These are phyloP conservation scores for Populus davidiana DNA, from an alignment of 345 rosid genomes.

Conservation along the genomic window DNA sequence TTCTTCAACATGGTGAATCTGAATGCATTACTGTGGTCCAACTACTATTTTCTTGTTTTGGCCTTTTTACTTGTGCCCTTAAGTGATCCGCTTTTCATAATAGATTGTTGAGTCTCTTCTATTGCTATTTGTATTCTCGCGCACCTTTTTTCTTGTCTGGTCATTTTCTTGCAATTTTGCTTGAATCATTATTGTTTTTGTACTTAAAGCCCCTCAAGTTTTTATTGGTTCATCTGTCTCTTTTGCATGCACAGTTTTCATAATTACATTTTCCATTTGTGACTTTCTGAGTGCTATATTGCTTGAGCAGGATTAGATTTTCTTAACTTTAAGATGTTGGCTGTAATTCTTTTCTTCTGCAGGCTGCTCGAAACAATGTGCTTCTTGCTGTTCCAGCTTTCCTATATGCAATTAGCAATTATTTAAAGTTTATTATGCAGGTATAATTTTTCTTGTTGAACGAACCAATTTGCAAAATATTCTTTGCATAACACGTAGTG, in stretches of 20 bases:
- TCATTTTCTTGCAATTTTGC: not conserved
- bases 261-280: not conserved
- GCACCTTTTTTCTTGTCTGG: not conserved
- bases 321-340: not conserved
- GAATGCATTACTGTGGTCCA: not conserved
- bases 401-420: constrained; percentile 88
- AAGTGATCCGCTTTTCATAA: not conserved
- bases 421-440: constrained; percentile 97
- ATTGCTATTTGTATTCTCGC: too few relatives aligned
- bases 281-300: not conserved
- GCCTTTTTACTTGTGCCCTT: not conserved
- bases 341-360: constrained; percentile 13
- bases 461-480: not conserved
- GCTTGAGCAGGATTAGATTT: not conserved
- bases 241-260: constrained; percentile 8
- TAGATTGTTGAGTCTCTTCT: not conserved
- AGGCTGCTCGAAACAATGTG: constrained; percentile 92
- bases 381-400: constrained; percentile 95
- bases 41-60: not conserved
- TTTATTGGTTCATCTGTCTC: not conserved
- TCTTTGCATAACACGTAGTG: not conserved
- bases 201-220: not conserved
- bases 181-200: not conserved
- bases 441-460: constrained; percentile 30
- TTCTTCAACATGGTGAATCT: not conserved